phyloP scores from a whole-genome alignment of 768 basidiomycete species.

The Calocera cornea region DNA sequence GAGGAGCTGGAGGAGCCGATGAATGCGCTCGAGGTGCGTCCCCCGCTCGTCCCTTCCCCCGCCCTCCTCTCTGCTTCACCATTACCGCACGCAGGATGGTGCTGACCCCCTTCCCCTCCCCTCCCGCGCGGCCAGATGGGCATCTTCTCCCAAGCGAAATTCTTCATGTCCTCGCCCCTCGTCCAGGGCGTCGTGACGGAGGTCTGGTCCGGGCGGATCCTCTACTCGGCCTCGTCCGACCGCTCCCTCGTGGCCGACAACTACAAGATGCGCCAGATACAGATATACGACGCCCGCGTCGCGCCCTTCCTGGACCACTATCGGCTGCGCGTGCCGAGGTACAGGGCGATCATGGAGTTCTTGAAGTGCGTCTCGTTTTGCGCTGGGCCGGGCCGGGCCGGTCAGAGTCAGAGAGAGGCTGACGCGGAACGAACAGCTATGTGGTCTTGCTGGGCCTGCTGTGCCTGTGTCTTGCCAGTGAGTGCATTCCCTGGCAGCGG shows the following conservation, averaged over 20 bases:
- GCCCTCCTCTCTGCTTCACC: too few relatives aligned
- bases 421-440: constrained; percentile 26
- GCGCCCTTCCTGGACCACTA: constrained; percentile 77
- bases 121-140: too few relatives aligned
- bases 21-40: constrained; percentile 72
- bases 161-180: constrained; percentile 68
- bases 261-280: constrained; percentile 67
- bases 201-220: constrained; percentile 68
- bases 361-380: constrained; percentile 31
- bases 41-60: background rate
- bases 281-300: constrained; percentile 51
- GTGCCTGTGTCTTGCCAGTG: constrained; percentile 61
- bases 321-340: constrained; percentile 69
- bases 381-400: too few relatives aligned
- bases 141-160: constrained; percentile 71
- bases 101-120: too few relatives aligned
- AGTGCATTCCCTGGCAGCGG: constrained; percentile 20
- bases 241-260: constrained; percentile 79
- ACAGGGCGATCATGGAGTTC: constrained; percentile 64
- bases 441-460: constrained; percentile 52
- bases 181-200: constrained; percentile 79
- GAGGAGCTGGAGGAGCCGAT: constrained; percentile 51
- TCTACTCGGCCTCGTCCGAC: constrained; percentile 44
- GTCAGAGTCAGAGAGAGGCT: too few relatives aligned
- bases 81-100: too few relatives aligned